These are phyloP conservation scores for Pyrus bretschneideri DNA, from an alignment of 306 rosid species.

Conservation along the genomic window DNA sequence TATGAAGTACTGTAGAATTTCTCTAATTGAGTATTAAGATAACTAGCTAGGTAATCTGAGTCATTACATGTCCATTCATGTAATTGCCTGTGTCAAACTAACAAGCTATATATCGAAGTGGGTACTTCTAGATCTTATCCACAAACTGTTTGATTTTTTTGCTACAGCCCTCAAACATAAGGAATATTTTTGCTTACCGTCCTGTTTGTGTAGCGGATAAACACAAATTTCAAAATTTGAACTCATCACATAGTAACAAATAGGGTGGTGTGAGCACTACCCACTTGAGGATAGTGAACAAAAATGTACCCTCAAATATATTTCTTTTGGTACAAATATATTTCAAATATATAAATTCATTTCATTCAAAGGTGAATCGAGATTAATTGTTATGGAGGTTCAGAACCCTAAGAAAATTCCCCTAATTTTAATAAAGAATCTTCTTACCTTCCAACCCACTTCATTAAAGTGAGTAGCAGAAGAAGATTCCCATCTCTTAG, in stretches of 20 bases:
- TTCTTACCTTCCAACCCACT: conserved; percentile 97
- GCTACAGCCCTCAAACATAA: background rate
- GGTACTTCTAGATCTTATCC: background rate
- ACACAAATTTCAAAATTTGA: no score
- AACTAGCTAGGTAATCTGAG: background rate
- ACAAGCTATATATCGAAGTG: background rate
- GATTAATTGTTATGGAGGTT: conserved; percentile 23
- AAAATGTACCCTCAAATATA: background rate
- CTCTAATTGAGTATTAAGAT: background rate
- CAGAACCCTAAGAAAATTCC: conserved; percentile 31
- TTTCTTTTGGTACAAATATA: background rate
- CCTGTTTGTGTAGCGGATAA: no score
- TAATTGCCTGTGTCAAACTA: background rate
- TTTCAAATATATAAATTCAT: background rate
- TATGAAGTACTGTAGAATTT: no score
- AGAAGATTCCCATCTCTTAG: conserved; percentile 58
- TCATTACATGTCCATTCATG: background rate
- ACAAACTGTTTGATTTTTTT: background rate
- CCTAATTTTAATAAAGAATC: conserved; percentile 55
- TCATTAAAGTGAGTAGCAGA: conserved; percentile 79
- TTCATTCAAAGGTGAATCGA: background rate
- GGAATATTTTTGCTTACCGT: no score
- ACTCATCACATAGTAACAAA: no score
- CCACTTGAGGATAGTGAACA: no score
- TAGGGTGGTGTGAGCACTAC: no score